phyloP scores from a whole-genome alignment of 352 stramenopile species.

The Phytophthora fragariae region DNA sequence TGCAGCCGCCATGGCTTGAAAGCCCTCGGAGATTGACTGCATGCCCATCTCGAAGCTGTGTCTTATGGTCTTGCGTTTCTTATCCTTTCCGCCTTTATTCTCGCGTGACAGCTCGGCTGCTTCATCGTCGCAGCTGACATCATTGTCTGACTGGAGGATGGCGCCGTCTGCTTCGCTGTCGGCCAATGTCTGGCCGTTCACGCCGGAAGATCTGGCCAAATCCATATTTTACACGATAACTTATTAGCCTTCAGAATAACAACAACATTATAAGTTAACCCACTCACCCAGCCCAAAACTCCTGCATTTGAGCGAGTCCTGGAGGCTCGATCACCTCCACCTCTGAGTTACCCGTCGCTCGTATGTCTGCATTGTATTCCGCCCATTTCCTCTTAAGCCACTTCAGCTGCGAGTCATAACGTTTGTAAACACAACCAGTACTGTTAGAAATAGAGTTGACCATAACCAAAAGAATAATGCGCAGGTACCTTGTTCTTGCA shows the following conservation, averaged over 20 bases:
- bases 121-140: background rate
- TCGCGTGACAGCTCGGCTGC: background rate
- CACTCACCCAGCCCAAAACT: constrained; percentile 12
- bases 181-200: constrained; percentile 2
- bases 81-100: constrained; percentile 1
- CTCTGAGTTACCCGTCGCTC: constrained; percentile 9
- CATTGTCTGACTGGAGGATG: background rate
- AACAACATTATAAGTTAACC: background rate
- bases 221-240: background rate
- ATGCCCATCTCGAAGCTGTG: constrained; percentile 12
- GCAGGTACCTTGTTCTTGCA: constrained; percentile 8
- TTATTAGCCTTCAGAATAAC: background rate
- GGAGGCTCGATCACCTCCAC: constrained; percentile 4
- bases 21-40: constrained; percentile 14
- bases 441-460: too few relatives aligned
- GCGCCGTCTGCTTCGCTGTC: constrained; percentile 1
- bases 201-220: background rate
- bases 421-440: background rate
- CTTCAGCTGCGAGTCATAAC: constrained; percentile 7
- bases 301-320: constrained; percentile 7
- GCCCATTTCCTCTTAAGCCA: constrained; percentile 14
- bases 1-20: constrained; percentile 13
- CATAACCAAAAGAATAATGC: too few relatives aligned
- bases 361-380: constrained; percentile 10
- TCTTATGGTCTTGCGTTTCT: constrained; percentile 9